Base-by-base conservation (phyloP, 73 alveolate genomes). In the Paramecium pentaurelia region DNA sequence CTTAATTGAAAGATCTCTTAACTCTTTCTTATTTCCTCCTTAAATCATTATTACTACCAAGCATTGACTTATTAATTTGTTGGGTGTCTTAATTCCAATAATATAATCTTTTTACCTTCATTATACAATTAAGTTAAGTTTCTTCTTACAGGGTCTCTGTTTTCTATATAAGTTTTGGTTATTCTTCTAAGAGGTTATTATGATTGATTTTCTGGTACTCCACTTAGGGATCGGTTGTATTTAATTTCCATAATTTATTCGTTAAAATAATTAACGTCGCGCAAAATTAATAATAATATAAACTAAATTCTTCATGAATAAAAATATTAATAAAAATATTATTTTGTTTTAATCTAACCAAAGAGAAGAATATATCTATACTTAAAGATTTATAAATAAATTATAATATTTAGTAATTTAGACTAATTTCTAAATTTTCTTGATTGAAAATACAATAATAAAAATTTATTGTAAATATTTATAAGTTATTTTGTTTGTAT, bases 241-340 rank as follows among this genome's bases (percentile, higher is more conserved):
- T 75, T 75, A n/a, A 40, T 75, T 37, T 34, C 60, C 38, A 37
- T 54, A 12, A 68, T 75, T 75, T 75, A 75, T 75, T 36, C 88
- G 88, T 75, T 75, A 75, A 75, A 75, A 37, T 16, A 75, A 75
- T 75, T 75, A 75, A 75, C 88, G 70, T 22, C 27, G 70, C 68
- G 88, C 88, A 45, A 27, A 75, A 75, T 37, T 34, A 37, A 37
- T 16, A 34, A 12, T 37, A 71, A 32, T 32, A 68, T 68, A 10
- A 42, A 42, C 51, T 10, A 34, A 34, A 49, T 49, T 49, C 8
- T 6, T 40, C 16, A 40, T 7, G 16, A 40, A 40, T 40, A 40
- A 40, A 40, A 7, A 8, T 40, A 40, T 40, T 7, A 40, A 40
- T 40, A 22, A 40, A 40, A 40, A 8, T 40, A 8, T 40, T 12